Base-by-base conservation (phyloP, 2,329 filamentous ascomycete genomes). In the Fonsecaea multimorphosa region DNA sequence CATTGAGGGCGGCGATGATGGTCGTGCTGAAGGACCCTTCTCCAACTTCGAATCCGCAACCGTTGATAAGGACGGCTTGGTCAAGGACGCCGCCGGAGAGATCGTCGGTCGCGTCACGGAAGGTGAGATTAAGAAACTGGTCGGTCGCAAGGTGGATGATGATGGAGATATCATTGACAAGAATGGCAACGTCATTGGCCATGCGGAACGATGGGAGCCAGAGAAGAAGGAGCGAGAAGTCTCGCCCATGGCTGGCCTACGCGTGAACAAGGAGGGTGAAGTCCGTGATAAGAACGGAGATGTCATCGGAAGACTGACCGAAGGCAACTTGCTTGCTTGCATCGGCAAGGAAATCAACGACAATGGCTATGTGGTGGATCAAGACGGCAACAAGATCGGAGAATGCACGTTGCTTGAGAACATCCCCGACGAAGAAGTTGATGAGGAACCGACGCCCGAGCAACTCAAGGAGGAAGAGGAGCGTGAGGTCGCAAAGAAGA, bases 401-500 rank as follows among this genome's bases (percentile, higher is more conserved):
- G 86, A 88, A 72, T 85, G 84, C 67, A 88, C 85, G 61, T 79
- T 88, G n/a, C 77, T 88, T 14, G 85, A 86, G 71, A 86, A 87
- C 76, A 83, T 88, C 44, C 78, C 77, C 22, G 80, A 81, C 61
- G 78, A 77, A 29, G 81, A 82, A 64, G 75, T 77, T 5, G 83
- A 83, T 64, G 70, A 73, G 44, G 76, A 76, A 29, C 73, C 71
- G 1, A 76, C 78, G 0, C 75, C 80, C 3, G 80, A 83, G 64
- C 82, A 84, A 67, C 71, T 77, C 19, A 75, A 85, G 62, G 86
- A 87, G 74, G 83, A 86, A 70, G 82, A 89, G 68, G 92, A 96
- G 76, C 84, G 83, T 70, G 87, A 96, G 80, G 85, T 96, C 40
- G 93, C 93, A 0, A 84, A 86, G 68, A 89, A 91, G 80, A 93